Base-by-base conservation (phyloP, 2,329 filamentous ascomycete species). In the Monilinia laxa region DNA sequence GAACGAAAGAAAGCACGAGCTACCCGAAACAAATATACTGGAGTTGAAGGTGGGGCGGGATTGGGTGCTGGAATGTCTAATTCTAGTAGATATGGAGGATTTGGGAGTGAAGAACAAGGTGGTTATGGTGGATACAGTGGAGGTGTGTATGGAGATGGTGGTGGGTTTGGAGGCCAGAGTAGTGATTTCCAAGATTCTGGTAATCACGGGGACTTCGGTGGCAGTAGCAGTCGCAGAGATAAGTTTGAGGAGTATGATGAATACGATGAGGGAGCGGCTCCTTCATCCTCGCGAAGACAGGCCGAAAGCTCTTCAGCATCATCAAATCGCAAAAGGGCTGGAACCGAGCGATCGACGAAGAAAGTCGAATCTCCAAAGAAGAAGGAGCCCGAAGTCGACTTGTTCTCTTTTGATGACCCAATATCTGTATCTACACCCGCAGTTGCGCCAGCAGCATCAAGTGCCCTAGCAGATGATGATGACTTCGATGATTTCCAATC, bases 401-500 rank as follows among this genome's bases (percentile, higher is more conserved):
- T 99, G 35, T 94, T 99, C 77, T 93, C 91, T 23, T 97, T 97
- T 75, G 93, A 97, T 72, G 92, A 96, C 65, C 84, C 90, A 47
- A 81, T 81, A 3, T 81, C 84, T 11, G 75, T 82, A 3, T 77
- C 82, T 58, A 77, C 81, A 14, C 74, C 77, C 14, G 69, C 74
- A 2, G 75, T 82, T 6, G 81, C 80, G 0, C 81, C 78, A 71
- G 78, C 70, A 80, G 56, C 78, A 31, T 76, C 80, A 35, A 77
- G 78, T 28, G 78, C 80, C 70, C 76, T 80, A 54, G 53, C 60
- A 14, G 60, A 64, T 54, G 94, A 97, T 70, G 93, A 97, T 72
- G 95, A 97, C 70, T 98, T 98, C 75, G 95, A 98, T 76, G 95
- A 99, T 76, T 98, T 98, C 83, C 92, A 97, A 78, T 96, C 93